A percentile compares a stretch with the other conserved stretches of the same genome.
Evolutionary conservation across 1,284 basidiomycete species (phyloP).

Genomic region (Sanghuangporus weigelae): DNA sequence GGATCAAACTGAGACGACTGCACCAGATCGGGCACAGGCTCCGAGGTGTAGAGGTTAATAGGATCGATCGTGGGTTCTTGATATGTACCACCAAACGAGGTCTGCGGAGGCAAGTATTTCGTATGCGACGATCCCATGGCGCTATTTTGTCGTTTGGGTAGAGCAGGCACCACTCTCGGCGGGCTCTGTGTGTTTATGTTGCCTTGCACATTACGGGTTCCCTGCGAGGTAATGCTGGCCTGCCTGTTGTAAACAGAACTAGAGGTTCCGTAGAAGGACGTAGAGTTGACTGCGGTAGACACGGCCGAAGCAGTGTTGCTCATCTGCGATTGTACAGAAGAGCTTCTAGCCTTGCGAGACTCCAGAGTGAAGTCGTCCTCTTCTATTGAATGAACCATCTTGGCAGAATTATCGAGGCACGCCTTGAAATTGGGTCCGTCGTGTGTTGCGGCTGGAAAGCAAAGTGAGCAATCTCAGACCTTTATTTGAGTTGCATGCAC

Average conservation of each 20-base stretch:
- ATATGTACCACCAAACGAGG: conserved; percentile 28
- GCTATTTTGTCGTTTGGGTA: conserved; percentile 17
- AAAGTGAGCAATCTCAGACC: background rate
- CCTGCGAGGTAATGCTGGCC: background rate
- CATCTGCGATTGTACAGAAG: background rate
- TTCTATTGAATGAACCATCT: conserved; percentile 5
- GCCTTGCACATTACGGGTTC: background rate
- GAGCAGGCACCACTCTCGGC: conserved; percentile 14
- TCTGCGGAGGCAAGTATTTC: conserved; percentile 25
- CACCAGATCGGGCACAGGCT: conserved; percentile 28
- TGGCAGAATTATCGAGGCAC: background rate
- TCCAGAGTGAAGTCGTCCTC: background rate
- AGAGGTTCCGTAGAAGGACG: conserved; percentile 10
- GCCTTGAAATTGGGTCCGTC: background rate
- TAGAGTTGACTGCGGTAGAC: background rate
- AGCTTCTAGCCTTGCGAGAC: background rate
- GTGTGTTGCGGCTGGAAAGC: background rate
- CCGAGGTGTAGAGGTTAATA: conserved; percentile 24
- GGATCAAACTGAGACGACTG: conserved; percentile 20
- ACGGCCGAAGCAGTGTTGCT: background rate
- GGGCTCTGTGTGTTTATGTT: background rate
- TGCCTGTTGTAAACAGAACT: background rate
- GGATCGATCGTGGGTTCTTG: conserved; percentile 43
- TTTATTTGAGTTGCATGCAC: background rate
- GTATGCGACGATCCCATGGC: conserved; percentile 28